phyloP scores from a whole-genome alignment of 345 rosid species.

The Carallia pectinifolia region DNA sequence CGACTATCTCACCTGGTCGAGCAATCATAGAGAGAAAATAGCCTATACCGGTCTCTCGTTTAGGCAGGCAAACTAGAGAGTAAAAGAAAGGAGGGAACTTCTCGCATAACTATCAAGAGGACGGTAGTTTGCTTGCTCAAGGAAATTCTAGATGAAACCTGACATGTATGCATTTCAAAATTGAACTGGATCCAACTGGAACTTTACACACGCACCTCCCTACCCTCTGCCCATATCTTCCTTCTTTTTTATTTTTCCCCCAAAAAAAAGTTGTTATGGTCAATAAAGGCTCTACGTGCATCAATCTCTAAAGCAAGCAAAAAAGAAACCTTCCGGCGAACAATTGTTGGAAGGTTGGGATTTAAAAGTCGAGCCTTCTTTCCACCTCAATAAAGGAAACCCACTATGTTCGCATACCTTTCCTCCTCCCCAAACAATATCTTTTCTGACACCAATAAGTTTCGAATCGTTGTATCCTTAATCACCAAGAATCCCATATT shows the following conservation, averaged over 20 bases:
- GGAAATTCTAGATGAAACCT: background rate
- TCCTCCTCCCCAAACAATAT: constrained; percentile 31
- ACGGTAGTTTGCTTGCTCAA: background rate
- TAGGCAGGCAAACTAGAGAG: background rate
- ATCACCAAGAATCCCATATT: constrained; percentile 36
- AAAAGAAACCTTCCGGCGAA: constrained; percentile 25
- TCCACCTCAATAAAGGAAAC: constrained; percentile 41
- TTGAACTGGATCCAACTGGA: constrained; percentile 10
- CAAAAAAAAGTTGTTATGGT: background rate
- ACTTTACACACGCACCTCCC: constrained; percentile 22
- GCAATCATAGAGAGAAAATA: no score
- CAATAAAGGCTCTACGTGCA: constrained; percentile 23
- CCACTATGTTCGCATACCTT: constrained; percentile 48
- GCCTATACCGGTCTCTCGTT: no score
- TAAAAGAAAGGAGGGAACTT: background rate
- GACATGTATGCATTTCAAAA: constrained; percentile 13
- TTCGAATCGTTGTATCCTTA: constrained; percentile 52
- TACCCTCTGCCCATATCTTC: constrained; percentile 1
- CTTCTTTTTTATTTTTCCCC: background rate
- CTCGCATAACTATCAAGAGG: background rate
- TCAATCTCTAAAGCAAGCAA: constrained; percentile 22
- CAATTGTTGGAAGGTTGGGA: constrained; percentile 26
- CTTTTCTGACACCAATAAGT: constrained; percentile 42
- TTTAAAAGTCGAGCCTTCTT: constrained; percentile 17
- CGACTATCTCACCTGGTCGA: no score